These are phyloP conservation scores for Aspergillus panamensis DNA, from an alignment of 495 filamentous ascomycete genomes.

Conservation along the genomic window DNA sequence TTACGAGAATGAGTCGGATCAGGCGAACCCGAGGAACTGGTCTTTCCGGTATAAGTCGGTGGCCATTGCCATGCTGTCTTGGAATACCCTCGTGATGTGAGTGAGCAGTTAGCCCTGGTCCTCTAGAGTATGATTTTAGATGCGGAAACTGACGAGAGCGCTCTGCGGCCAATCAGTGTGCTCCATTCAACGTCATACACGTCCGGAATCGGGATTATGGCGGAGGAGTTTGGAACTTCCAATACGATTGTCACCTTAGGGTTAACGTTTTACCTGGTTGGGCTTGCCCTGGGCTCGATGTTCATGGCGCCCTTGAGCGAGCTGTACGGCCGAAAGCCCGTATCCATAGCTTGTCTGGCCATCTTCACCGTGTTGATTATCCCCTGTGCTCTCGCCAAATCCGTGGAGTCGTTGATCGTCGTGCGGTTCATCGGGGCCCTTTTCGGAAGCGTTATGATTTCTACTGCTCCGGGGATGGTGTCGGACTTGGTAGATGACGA, in stretches of 20 bases:
- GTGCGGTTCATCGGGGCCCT: slow-evolving; percentile 73
- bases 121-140: background rate
- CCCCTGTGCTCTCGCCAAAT: slow-evolving; percentile 65
- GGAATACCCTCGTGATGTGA: slow-evolving; percentile 65
- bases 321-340: slow-evolving; percentile 67
- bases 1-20: slow-evolving; percentile 62
- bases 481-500: slow-evolving; percentile 76
- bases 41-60: slow-evolving; percentile 60
- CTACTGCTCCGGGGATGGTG: slow-evolving; percentile 78
- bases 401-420: slow-evolving; percentile 59
- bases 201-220: slow-evolving; percentile 21
- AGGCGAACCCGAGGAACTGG: slow-evolving; percentile 76
- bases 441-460: slow-evolving; percentile 73
- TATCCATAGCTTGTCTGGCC: slow-evolving; percentile 61
- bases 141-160: background rate
- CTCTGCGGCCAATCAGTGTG: slow-evolving; percentile 44
- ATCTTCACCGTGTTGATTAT: slow-evolving; percentile 65
- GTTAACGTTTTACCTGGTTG: slow-evolving; percentile 64
- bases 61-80: slow-evolving; percentile 62
- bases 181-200: slow-evolving; percentile 71
- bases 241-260: slow-evolving; percentile 65
- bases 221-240: slow-evolving; percentile 56
- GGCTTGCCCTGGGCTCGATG: slow-evolving; percentile 67
- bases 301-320: slow-evolving; percentile 73
- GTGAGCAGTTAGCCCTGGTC: slow-evolving; percentile 17